These are phyloP conservation scores for Fusarium stilboides DNA, from an alignment of 2,329 filamentous ascomycete species.

Conservation along the genomic window DNA sequence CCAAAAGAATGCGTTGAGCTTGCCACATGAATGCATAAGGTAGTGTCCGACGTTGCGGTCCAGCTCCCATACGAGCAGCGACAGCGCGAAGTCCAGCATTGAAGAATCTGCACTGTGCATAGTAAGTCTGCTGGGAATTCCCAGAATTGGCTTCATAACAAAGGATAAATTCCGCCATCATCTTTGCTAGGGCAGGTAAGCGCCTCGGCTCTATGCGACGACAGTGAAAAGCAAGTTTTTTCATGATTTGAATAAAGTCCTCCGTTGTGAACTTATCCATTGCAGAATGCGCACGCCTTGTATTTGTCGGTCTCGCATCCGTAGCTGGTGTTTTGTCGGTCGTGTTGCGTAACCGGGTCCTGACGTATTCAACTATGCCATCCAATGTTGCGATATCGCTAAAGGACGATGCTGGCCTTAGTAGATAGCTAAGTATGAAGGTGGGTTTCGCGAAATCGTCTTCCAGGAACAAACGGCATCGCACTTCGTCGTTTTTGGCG, in stretches of 20 bases:
- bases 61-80: conserved; percentile 46
- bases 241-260: conserved; percentile 47
- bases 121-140: conserved; percentile 43
- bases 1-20: conserved; percentile 69
- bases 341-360: conserved; percentile 34
- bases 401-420: conserved; percentile 49
- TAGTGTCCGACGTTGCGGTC: conserved; percentile 43
- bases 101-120: conserved; percentile 52
- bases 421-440: conserved; percentile 53
- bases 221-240: conserved; percentile 52
- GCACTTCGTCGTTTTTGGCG: conserved; percentile 51
- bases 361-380: conserved; percentile 49
- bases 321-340: conserved; percentile 7
- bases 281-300: conserved; percentile 16
- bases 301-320: background rate
- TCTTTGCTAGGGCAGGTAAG: conserved; percentile 51
- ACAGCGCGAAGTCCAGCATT: conserved; percentile 51
- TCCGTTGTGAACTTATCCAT: conserved; percentile 41
- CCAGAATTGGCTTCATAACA: conserved; percentile 30
- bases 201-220: conserved; percentile 54
- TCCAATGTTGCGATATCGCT: conserved; percentile 45
- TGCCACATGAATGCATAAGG: conserved; percentile 64
- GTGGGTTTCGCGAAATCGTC: conserved; percentile 44
- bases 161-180: conserved; percentile 50
- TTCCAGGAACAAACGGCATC: conserved; percentile 53